These are phyloP conservation scores for Porogramme epimiltina DNA, from an alignment of 1,284 basidiomycete genomes.

Conservation along the genomic window DNA sequence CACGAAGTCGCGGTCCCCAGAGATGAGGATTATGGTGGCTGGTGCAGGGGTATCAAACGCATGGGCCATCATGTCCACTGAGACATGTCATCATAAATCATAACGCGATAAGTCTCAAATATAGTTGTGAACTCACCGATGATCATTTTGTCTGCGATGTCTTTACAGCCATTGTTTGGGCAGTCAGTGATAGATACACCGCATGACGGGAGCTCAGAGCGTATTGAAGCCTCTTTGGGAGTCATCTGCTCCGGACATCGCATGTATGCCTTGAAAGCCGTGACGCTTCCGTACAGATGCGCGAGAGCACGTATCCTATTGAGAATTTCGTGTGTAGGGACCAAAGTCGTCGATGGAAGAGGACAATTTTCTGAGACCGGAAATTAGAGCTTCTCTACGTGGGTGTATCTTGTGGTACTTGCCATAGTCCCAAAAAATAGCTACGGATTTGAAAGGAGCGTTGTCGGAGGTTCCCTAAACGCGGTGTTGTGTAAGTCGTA, in stretches of 20 bases:
- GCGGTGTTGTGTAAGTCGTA: not conserved
- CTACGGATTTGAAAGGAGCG: slow-evolving; percentile 33
- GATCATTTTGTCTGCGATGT: slow-evolving; percentile 46
- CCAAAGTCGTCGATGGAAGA: slow-evolving; percentile 37
- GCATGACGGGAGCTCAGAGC: slow-evolving; percentile 47
- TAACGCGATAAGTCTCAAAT: not conserved
- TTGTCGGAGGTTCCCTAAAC: too few species aligned
- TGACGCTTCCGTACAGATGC: slow-evolving; percentile 29
- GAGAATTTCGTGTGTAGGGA: slow-evolving; percentile 42
- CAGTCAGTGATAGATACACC: slow-evolving; percentile 44
- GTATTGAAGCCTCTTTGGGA: slow-evolving; percentile 34
- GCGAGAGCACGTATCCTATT: slow-evolving; percentile 30
- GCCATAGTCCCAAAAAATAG: slow-evolving; percentile 69
- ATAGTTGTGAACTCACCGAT: slow-evolving; percentile 23
- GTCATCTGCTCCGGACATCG: slow-evolving; percentile 38
- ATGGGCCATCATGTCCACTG: slow-evolving; percentile 61
- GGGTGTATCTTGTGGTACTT: slow-evolving; percentile 19
- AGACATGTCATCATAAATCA: too few species aligned
- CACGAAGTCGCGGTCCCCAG: slow-evolving; percentile 59
- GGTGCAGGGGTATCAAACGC: slow-evolving; percentile 54
- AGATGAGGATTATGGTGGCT: slow-evolving; percentile 53
- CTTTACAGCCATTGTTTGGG: slow-evolving; percentile 43
- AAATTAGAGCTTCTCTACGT: not conserved
- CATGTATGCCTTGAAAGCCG: slow-evolving; percentile 50
- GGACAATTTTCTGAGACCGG: slow-evolving; percentile 53